Evolutionary conservation across 2,329 filamentous ascomycete genomes (phyloP).

Genomic region (Helicocarpus griseus): DNA sequence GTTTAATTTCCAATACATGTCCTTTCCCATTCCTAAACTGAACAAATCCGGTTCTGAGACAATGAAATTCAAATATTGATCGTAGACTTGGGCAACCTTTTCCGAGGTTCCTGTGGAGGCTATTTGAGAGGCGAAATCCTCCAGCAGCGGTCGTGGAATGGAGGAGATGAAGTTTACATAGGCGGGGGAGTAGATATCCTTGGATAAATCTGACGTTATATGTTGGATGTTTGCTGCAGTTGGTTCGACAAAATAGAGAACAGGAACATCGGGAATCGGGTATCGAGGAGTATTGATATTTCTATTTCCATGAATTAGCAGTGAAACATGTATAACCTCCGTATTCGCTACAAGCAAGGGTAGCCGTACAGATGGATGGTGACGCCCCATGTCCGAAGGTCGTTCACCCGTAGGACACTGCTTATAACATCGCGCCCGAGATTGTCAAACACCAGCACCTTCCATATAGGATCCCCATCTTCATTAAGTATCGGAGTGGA

Average conservation of each 20-base stretch:
- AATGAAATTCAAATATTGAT: slow-evolving; percentile 96
- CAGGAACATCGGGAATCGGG: slow-evolving; percentile 90
- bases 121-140: slow-evolving; percentile 88
- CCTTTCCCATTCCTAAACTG: slow-evolving; percentile 83
- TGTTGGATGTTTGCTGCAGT: slow-evolving; percentile 67
- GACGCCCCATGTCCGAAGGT: slow-evolving; percentile 86
- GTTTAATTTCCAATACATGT: slow-evolving; percentile 94
- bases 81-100: slow-evolving; percentile 82
- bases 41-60: slow-evolving; percentile 94
- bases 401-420: slow-evolving; percentile 87
- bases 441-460: slow-evolving; percentile 91
- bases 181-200: slow-evolving; percentile 80
- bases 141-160: slow-evolving; percentile 76
- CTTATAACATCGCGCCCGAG: slow-evolving; percentile 90
- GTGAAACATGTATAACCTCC: no score
- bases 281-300: slow-evolving; percentile 74
- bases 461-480: slow-evolving; percentile 92
- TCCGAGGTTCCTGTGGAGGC: slow-evolving; percentile 77
- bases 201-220: slow-evolving; percentile 78
- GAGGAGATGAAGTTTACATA: slow-evolving; percentile 97
- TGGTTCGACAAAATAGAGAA: slow-evolving; percentile 92
- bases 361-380: slow-evolving; percentile 76
- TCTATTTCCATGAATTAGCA: slow-evolving; percentile 34
- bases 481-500: slow-evolving; percentile 73
- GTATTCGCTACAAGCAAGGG: slow-evolving; percentile 12